These are phyloP conservation scores for Neurospora discreta DNA, from an alignment of 495 filamentous ascomycete genomes.

Conservation along the genomic window DNA sequence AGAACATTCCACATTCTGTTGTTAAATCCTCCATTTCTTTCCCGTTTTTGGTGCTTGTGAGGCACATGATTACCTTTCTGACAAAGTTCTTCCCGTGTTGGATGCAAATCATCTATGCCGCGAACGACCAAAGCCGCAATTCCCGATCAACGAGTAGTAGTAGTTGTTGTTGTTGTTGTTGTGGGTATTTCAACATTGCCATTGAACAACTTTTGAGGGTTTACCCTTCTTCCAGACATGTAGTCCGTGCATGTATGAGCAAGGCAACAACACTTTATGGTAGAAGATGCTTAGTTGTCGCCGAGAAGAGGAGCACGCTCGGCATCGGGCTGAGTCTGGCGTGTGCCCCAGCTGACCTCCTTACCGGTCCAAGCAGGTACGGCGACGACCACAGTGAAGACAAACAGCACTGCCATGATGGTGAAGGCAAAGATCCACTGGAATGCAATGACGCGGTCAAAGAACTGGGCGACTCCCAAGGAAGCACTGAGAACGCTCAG, in stretches of 20 bases:
- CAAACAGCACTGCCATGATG: conserved; percentile 64
- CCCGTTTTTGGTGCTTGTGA: background rate
- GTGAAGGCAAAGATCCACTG: conserved; percentile 90
- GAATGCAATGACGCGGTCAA: conserved; percentile 55
- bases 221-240: background rate
- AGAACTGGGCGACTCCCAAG: conserved; percentile 66
- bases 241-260: background rate
- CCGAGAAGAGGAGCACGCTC: conserved; percentile 43
- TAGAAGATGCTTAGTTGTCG: conserved; percentile 17
- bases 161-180: no score
- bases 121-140: background rate
- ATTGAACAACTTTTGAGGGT: background rate
- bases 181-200: background rate
- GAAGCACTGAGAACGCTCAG: conserved; percentile 62
- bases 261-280: background rate
- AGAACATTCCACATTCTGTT: background rate
- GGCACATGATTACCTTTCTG: background rate
- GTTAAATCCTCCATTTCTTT: background rate
- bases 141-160: background rate
- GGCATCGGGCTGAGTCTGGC: conserved; percentile 24
- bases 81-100: background rate
- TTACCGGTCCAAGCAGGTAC: conserved; percentile 51
- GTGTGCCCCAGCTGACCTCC: conserved; percentile 23
- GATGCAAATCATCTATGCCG: background rate
- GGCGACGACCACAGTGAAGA: conserved; percentile 51